A percentile compares a stretch with the other conserved stretches of the same genome.
Evolutionary conservation across 73 alveolate species (phyloP).

Genomic region (Diophrys sp.): DNA sequence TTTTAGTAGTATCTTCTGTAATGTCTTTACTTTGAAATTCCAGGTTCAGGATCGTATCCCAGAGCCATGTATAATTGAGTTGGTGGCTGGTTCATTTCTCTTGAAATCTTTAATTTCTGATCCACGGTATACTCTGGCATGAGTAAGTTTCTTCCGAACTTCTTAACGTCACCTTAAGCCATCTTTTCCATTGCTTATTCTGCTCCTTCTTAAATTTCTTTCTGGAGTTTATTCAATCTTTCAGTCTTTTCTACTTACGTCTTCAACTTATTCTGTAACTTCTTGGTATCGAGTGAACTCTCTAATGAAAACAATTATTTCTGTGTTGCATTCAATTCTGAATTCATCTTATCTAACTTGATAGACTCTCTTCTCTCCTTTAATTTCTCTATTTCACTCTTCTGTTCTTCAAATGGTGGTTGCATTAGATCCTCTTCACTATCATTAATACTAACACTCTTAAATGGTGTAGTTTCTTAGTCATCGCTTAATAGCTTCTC

Average conservation of each 20-base stretch:
- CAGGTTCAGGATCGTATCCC: constrained; percentile 59
- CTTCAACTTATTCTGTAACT: background rate
- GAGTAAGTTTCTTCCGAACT: constrained; percentile 23
- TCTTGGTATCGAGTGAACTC: background rate
- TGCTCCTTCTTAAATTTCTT: constrained; percentile 7
- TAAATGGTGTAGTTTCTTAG: too few species aligned
- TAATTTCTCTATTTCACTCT: background rate
- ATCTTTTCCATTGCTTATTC: background rate
- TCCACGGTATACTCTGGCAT: constrained; percentile 38
- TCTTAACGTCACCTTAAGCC: background rate
- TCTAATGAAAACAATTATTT: too few species aligned
- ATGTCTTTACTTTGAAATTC: constrained; percentile 62
- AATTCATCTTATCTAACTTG: too few species aligned
- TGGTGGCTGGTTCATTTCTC: constrained; percentile 48
- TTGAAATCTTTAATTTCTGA: constrained; percentile 22
- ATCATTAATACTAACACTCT: too few species aligned
- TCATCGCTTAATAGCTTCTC: too few species aligned
- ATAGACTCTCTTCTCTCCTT: too few species aligned
- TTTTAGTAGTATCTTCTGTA: constrained; percentile 78
- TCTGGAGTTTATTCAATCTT: background rate
- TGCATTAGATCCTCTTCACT: too few species aligned
- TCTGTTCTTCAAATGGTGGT: too few species aligned
- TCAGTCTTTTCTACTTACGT: background rate
- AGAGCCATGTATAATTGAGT: constrained; percentile 33
- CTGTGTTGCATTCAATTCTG: background rate